These are phyloP conservation scores for Echria macrotheca DNA, from an alignment of 495 filamentous ascomycete species.

Conservation along the genomic window DNA sequence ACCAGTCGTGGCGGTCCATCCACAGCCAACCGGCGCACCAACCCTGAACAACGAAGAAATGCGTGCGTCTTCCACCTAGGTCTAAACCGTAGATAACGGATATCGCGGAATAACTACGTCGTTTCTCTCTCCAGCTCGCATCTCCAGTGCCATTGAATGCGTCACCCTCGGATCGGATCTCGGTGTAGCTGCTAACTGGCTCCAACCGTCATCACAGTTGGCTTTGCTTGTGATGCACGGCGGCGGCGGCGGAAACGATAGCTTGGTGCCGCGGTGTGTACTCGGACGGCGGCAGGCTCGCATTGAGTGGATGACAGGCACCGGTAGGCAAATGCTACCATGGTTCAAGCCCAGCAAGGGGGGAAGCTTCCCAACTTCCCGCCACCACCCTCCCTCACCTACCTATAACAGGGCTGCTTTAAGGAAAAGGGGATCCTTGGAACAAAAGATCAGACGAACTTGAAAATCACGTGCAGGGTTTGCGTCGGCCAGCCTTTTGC, in stretches of 20 bases:
- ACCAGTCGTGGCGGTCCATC: not conserved
- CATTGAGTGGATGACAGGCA: not conserved
- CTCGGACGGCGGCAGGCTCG: not conserved
- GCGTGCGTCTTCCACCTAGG: too few species aligned
- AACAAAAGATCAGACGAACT: constrained; percentile 20
- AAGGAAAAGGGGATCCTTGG: not conserved
- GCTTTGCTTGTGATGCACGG: too few species aligned
- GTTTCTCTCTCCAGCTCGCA: too few species aligned
- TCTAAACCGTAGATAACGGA: too few species aligned
- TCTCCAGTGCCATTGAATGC: too few species aligned
- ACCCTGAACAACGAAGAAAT: too few species aligned
- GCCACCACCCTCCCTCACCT: too few species aligned
- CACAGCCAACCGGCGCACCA: too few species aligned
- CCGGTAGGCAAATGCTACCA: not conserved
- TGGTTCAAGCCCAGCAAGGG: constrained; percentile 1
- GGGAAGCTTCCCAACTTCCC: not conserved
- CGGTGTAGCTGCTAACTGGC: not conserved
- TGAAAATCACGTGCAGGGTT: constrained; percentile 16
- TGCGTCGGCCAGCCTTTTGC: not conserved
- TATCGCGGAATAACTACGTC: too few species aligned
- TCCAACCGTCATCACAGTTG: not conserved
- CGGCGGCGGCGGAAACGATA: not conserved
- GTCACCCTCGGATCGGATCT: too few species aligned
- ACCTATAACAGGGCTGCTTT: not conserved
- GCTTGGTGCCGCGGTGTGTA: not conserved